Conservation (phyloP, 192 early-diverging fungal genomes). For the Entomortierella lignicola region DNA sequence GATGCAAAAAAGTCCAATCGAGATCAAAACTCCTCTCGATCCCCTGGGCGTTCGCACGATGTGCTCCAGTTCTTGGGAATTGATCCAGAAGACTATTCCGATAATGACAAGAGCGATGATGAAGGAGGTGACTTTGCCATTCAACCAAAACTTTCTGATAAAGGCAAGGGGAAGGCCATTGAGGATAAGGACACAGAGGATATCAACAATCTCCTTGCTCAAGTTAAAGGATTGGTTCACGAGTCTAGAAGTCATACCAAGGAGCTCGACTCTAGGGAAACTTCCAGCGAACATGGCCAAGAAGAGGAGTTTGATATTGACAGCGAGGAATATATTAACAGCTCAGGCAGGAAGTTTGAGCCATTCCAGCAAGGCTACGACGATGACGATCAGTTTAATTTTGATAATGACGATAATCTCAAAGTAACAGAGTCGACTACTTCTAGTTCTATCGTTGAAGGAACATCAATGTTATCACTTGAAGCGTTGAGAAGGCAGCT, state of each 20-base stretch:
- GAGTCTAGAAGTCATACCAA: constrained; percentile 20
- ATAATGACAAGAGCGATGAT: constrained; percentile 15
- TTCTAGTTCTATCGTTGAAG: background rate
- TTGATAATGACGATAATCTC: background rate
- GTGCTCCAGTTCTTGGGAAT: constrained; percentile 40
- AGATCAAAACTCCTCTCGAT: background rate
- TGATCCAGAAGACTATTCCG: constrained; percentile 26
- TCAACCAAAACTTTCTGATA: background rate
- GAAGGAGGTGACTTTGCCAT: background rate
- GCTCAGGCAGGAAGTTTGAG: constrained; percentile 24
- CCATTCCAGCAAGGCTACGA: constrained; percentile 25
- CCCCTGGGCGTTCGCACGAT: constrained; percentile 15
- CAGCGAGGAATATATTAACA: background rate
- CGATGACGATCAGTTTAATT: constrained; percentile 24
- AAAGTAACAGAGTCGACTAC: background rate
- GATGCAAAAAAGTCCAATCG: background rate
- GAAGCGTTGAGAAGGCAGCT: constrained; percentile 31
- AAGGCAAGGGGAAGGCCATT: constrained; percentile 29
- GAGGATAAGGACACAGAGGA: constrained; percentile 17
- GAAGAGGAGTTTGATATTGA: constrained; percentile 6
- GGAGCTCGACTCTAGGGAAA: constrained; percentile 1
- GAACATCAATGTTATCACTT: constrained; percentile 11
- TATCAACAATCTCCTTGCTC: constrained; percentile 26
- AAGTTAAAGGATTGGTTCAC: constrained; percentile 41
- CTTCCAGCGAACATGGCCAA: background rate